These are phyloP conservation scores for Schwanniomyces vanrijiae DNA, from an alignment of 805 yeast genomes.

Conservation along the genomic window DNA sequence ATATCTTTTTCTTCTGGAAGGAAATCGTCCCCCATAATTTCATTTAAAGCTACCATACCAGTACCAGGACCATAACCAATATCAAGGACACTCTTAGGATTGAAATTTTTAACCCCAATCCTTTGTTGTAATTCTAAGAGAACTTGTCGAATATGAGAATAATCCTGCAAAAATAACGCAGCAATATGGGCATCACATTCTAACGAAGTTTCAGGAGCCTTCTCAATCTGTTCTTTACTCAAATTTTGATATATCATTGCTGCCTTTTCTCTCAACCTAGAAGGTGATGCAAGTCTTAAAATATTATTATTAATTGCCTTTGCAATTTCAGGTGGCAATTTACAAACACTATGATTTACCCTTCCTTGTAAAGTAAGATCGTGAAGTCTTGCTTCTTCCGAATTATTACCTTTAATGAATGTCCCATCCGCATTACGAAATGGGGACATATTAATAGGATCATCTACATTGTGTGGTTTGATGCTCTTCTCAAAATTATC, in stretches of 20 bases:
- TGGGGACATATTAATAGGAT: constrained; percentile 20
- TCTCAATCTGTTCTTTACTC: constrained; percentile 53
- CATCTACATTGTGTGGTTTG: constrained; percentile 4
- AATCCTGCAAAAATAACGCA: constrained; percentile 77
- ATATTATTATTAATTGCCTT: constrained; percentile 65
- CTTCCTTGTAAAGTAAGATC: constrained; percentile 59
- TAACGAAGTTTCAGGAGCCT: constrained; percentile 36
- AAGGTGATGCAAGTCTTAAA: constrained; percentile 59
- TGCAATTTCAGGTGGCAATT: constrained; percentile 57
- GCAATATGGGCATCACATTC: constrained; percentile 83
- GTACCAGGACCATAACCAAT: constrained; percentile 91
- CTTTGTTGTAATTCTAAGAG: constrained; percentile 63
- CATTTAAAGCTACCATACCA: constrained; percentile 86
- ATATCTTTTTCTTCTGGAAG: constrained; percentile 66
- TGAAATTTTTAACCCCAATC: constrained; percentile 50
- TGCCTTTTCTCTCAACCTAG: constrained; percentile 59
- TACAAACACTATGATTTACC: constrained; percentile 49
- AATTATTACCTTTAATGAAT: constrained; percentile 40
- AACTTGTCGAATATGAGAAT: constrained; percentile 66
- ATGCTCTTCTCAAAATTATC: constrained; percentile 5
- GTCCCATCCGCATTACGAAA: constrained; percentile 42
- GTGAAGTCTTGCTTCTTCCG: constrained; percentile 57
- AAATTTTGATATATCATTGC: constrained; percentile 54
- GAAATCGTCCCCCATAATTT: constrained; percentile 67
- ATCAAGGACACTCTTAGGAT: constrained; percentile 69